Conservation (phyloP, 1,139 yeast genomes). For the Hyphopichia khmerensis region DNA sequence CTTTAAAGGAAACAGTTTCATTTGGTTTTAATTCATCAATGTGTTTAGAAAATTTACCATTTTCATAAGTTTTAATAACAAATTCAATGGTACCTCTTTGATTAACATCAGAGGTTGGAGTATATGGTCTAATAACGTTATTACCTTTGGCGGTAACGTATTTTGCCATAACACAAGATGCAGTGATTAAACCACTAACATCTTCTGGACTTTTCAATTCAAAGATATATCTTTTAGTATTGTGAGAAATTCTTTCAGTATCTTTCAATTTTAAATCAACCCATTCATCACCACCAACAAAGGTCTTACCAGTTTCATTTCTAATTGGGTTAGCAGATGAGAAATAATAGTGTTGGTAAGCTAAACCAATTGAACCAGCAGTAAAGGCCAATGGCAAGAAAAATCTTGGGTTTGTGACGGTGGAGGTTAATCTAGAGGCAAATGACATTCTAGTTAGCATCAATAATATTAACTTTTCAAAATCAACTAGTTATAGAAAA, state of each 20-base stretch:
- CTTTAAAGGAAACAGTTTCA: constrained; percentile 88
- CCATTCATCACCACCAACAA: constrained; percentile 76
- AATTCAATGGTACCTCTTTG: constrained; percentile 75
- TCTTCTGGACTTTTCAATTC: constrained; percentile 68
- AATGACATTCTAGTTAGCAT: constrained; percentile 11
- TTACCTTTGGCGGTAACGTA: constrained; percentile 81
- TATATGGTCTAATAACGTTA: constrained; percentile 93
- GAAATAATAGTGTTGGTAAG: constrained; percentile 28
- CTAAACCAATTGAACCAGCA: constrained; percentile 55
- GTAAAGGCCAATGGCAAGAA: constrained; percentile 42
- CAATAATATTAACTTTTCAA: neutral
- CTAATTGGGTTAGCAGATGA: constrained; percentile 25
- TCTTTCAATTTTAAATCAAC: constrained; percentile 71
- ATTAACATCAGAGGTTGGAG: constrained; percentile 77
- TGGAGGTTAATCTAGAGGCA: constrained; percentile 16
- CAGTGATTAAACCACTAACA: constrained; percentile 75
- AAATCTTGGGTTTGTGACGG: constrained; percentile 24
- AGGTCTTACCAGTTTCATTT: constrained; percentile 55
- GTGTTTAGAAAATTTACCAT: constrained; percentile 83
- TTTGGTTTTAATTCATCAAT: constrained; percentile 67
- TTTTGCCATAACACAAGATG: constrained; percentile 80
- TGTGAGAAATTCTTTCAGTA: constrained; percentile 54
- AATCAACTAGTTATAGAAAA: neutral
- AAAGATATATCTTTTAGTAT: constrained; percentile 71
- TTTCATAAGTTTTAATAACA: constrained; percentile 79